Evolutionary conservation across 192 early-diverging fungal species (phyloP), one percentile per base, ranked within the genome.

Genomic region (Coemansia sp.): DNA sequence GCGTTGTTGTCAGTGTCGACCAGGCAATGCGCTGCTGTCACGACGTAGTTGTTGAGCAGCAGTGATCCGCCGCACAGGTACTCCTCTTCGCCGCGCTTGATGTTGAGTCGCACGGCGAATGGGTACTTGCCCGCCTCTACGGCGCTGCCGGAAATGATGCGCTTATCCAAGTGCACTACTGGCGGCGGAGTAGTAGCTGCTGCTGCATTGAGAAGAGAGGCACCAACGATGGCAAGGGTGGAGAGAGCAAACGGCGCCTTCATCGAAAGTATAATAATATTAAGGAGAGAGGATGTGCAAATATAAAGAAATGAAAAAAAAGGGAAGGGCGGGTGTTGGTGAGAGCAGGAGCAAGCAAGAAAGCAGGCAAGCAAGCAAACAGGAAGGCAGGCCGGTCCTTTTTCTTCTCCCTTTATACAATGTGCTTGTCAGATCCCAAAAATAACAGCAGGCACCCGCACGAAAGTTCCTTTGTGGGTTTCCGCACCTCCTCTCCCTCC

Each of bases 1-100:
- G 35, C 31, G 63, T 68, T 71, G 24, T 62, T 62, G 39, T 73
- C 58, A 8, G 60, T 29, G 51, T 77, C 66, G 0, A 74, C 65
- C 59, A 77, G 39, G 47, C 80, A 83, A 62, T 83, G 80, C 12
- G 67, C 80, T 1, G 80, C 80, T 0, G 80, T 83, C 2, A 77
- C 80, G 1, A 83, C 71, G 15, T 63, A 59, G 68, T 60, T 51
- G 53, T 57, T 45, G 42, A 37, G 63, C 4, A 83, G 54, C 10
- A 83, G 64, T 9, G 71, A 59, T 43, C 80, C 80, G 36, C 74
- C 80, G 49, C 80, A 83, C 12, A 74, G 62, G 20, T 65, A 73
- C 35, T 68, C 51, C 19, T 70, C 60, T 6, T 22, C 42, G n/a
- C 57, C 68, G n/a, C 27, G 41, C 1, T 59, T 47, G 32, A 76